Evolutionary conservation across 345 rosid genomes (phyloP).

Genomic region (Eucalyptus globulus): DNA sequence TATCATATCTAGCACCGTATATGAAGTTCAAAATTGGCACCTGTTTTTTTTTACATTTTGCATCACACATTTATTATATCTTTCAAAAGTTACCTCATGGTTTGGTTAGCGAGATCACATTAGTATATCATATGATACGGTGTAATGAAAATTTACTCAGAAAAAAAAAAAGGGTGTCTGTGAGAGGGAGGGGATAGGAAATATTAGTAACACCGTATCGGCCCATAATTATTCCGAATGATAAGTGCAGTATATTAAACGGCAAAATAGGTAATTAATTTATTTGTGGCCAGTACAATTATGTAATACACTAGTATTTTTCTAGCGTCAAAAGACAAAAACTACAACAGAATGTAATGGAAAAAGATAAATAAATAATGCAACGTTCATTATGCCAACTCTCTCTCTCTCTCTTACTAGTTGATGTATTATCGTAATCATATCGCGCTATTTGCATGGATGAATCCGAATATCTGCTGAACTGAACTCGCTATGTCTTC

Average conservation of each 20-base stretch:
- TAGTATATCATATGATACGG: not conserved
- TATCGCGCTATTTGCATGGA: conserved; percentile 68
- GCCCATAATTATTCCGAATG: not conserved
- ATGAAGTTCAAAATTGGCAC: not conserved
- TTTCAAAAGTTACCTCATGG: not conserved
- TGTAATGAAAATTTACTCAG: not conserved
- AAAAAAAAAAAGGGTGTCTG: not conserved
- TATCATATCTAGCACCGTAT: not conserved
- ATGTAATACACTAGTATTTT: not conserved
- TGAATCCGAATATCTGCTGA: conserved; percentile 80
- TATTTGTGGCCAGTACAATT: not conserved
- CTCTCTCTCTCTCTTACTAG: not conserved
- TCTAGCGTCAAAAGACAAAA: not conserved
- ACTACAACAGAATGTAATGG: not conserved
- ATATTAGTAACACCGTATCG: not conserved
- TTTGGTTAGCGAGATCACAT: not conserved
- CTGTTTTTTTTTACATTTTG: not conserved
- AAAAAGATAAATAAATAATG: not conserved
- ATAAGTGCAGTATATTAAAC: not conserved
- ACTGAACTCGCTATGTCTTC: conserved; percentile 86
- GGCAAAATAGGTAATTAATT: not conserved
- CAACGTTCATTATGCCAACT: not conserved
- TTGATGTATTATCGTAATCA: not conserved
- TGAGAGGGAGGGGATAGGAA: not conserved
- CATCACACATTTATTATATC: not conserved